These are phyloP conservation scores for Picocystis sp. DNA, from an alignment of 163 green algal species.

Conservation along the genomic window DNA sequence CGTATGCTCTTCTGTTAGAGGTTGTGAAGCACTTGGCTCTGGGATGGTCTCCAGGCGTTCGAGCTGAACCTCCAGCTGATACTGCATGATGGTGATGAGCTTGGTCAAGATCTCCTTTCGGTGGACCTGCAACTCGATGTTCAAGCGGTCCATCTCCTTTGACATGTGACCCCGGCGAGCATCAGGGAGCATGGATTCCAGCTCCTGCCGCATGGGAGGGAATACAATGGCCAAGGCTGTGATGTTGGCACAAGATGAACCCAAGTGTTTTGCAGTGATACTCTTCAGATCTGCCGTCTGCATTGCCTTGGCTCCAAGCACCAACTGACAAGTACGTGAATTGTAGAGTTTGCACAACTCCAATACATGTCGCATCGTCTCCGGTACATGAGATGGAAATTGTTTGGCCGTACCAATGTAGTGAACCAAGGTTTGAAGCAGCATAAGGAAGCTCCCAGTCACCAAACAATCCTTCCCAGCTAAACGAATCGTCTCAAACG, in stretches of 20 bases:
- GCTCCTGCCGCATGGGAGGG: not conserved
- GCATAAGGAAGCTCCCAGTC: not conserved
- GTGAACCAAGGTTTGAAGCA: not conserved
- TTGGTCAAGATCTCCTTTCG: slow-evolving; percentile 6
- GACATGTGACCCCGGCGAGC: not conserved
- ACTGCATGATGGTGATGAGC: slow-evolving; percentile 9
- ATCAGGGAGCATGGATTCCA: not conserved
- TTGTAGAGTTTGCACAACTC: slow-evolving; percentile 36
- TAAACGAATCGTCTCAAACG: not conserved
- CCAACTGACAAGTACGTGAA: slow-evolving; percentile 25
- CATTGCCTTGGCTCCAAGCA: slow-evolving; percentile 33
- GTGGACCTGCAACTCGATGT: slow-evolving; percentile 4
- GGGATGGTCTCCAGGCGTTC: too few species aligned
- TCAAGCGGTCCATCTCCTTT: not conserved
- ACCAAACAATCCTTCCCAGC: not conserved
- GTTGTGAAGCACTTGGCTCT: too few species aligned
- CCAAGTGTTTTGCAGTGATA: slow-evolving; percentile 7
- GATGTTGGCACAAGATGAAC: not conserved
- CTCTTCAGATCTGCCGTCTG: slow-evolving; percentile 12
- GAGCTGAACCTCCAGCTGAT: not conserved
- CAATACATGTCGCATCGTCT: slow-evolving; percentile 23
- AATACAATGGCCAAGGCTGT: not conserved
- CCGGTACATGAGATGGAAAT: slow-evolving; percentile 8
- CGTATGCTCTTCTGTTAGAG: too few species aligned
- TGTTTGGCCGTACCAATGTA: not conserved